phyloP scores from a whole-genome alignment of 208 protist species.

The Leishmania martiniquensis region DNA sequence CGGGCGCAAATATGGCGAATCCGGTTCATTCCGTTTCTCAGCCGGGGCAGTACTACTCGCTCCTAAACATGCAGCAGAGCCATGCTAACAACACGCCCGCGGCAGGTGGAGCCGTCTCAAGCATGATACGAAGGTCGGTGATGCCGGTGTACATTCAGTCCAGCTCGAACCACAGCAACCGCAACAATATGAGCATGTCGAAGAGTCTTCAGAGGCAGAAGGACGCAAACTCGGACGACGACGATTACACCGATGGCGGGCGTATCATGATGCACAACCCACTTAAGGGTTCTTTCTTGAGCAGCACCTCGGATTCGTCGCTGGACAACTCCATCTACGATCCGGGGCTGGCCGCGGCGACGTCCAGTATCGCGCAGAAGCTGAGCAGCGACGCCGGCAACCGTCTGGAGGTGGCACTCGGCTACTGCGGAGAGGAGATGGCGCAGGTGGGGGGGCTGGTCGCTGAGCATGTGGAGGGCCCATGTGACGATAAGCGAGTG shows the following conservation, averaged over 20 bases:
- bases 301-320: conserved; percentile 27
- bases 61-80: conserved; percentile 21
- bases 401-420: conserved; percentile 4
- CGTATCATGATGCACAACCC: conserved; percentile 35
- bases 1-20: not conserved
- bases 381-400: conserved; percentile 16
- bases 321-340: conserved; percentile 8
- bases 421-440: conserved; percentile 18
- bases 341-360: conserved; percentile 15
- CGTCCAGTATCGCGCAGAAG: conserved; percentile 9
- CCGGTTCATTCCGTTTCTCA: conserved; percentile 4
- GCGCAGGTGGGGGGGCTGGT: conserved; percentile 19
- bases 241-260: conserved; percentile 24
- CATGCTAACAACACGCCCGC: conserved; percentile 13
- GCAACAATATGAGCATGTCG: conserved; percentile 22
- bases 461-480: conserved; percentile 18
- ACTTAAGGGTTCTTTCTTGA: conserved; percentile 24
- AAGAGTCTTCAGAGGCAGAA: conserved; percentile 15
- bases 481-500: conserved; percentile 19
- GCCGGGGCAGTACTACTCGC: conserved; percentile 7
- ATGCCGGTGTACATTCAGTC: conserved; percentile 28
- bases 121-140: conserved; percentile 21
- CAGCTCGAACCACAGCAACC: conserved; percentile 16
- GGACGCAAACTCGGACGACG: conserved; percentile 13
- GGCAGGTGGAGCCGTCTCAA: conserved; percentile 5